A percentile compares a stretch with the other conserved stretches of the same genome.
These are phyloP conservation scores for Myxozyma melibiosi DNA, from an alignment of 805 yeast genomes.

Conservation along the genomic window DNA sequence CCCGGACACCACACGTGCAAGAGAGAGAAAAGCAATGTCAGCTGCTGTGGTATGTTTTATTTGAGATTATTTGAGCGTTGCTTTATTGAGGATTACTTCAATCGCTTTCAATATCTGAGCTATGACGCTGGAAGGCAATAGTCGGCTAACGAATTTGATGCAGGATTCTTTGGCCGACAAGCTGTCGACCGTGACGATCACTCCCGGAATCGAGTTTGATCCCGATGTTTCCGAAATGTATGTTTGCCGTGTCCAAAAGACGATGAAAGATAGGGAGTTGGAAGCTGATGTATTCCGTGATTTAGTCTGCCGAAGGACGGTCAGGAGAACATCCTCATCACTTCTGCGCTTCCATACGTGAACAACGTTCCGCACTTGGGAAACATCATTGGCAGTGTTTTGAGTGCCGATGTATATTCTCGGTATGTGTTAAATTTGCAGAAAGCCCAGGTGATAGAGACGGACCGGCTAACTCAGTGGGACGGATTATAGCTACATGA, in stretches of 20 bases:
- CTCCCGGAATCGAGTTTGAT: slow-evolving; percentile 18
- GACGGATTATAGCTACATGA: slow-evolving; percentile 77
- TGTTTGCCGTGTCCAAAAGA: not conserved
- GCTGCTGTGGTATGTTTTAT: no score
- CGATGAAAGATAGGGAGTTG: not conserved
- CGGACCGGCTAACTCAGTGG: no score
- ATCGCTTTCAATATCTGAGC: not conserved
- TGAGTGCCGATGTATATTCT: slow-evolving; percentile 91
- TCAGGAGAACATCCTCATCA: slow-evolving; percentile 81
- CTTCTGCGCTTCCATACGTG: slow-evolving; percentile 97
- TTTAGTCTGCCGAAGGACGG: slow-evolving; percentile 59
- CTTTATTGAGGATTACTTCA: not conserved
- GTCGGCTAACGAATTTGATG: not conserved
- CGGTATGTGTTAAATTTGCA: slow-evolving; percentile 59
- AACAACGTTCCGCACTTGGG: slow-evolving; percentile 99
- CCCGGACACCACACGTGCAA: no score
- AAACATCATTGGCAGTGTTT: slow-evolving; percentile 91
- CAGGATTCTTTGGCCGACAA: slow-evolving; percentile 18
- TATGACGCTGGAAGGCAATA: no score
- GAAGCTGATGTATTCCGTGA: not conserved
- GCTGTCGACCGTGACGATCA: slow-evolving; percentile 13
- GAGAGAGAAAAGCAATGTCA: no score
- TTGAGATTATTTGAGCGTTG: not conserved
- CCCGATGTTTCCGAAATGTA: slow-evolving; percentile 26
- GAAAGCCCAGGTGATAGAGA: no score